phyloP scores from a whole-genome alignment of 108 stramenopile genomes.

The Skeletonema menzelii region DNA sequence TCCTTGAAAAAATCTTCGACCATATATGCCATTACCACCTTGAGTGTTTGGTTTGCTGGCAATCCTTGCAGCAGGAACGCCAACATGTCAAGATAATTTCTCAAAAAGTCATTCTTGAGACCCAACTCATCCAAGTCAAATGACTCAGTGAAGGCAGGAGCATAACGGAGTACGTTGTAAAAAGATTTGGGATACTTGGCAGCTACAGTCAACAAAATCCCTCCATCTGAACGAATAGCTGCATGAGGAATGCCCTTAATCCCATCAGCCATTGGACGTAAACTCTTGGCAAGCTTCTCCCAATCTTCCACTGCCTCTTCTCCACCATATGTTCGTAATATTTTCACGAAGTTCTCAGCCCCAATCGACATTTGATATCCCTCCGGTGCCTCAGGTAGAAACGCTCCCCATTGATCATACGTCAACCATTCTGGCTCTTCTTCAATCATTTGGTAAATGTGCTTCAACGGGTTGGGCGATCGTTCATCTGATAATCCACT shows the following conservation, averaged over 20 bases:
- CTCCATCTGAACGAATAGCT: conserved; percentile 68
- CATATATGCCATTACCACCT: conserved; percentile 95
- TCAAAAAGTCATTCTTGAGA: conserved; percentile 82
- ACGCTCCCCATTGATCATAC: conserved; percentile 90
- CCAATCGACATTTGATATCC: conserved; percentile 82
- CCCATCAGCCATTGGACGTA: conserved; percentile 72
- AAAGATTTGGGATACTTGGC: conserved; percentile 71
- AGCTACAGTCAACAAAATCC: conserved; percentile 60
- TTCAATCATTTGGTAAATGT: conserved; percentile 91
- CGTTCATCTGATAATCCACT: conserved; percentile 70
- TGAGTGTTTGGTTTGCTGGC: conserved; percentile 85
- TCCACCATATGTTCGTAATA: conserved; percentile 71
- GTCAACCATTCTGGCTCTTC: conserved; percentile 81
- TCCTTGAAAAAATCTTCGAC: conserved; percentile 89
- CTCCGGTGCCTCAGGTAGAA: conserved; percentile 73
- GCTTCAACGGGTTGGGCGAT: conserved; percentile 92
- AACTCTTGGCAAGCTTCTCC: conserved; percentile 60
- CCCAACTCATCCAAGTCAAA: conserved; percentile 79
- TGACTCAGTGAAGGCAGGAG: conserved; percentile 62
- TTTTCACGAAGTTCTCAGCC: conserved; percentile 74
- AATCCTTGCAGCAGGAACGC: conserved; percentile 91
- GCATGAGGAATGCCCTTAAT: conserved; percentile 74
- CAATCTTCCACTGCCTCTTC: conserved; percentile 73
- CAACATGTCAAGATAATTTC: conserved; percentile 90
- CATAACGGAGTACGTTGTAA: conserved; percentile 61